phyloP scores from a whole-genome alignment of 257 asterid species.

The Nicotiana benthamiana region DNA sequence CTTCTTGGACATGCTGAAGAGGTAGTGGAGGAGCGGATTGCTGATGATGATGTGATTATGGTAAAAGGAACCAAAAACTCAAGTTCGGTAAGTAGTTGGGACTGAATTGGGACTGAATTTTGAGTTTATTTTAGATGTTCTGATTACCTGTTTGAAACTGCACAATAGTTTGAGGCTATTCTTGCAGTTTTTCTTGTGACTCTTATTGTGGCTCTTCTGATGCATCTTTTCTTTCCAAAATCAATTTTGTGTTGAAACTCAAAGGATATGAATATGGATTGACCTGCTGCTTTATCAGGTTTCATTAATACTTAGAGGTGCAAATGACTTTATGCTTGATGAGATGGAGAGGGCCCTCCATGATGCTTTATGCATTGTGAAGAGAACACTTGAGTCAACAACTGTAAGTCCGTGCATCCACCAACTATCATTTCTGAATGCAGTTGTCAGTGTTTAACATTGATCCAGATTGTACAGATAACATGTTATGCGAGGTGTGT shows the following conservation, averaged over 20 bases:
- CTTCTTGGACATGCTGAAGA: conserved; percentile 80
- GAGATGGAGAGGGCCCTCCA: conserved; percentile 98
- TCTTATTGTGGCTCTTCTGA: neutral
- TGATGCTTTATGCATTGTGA: conserved; percentile 84
- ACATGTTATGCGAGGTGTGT: neutral
- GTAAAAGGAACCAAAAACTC: conserved; percentile 75
- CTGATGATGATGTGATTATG: conserved; percentile 87
- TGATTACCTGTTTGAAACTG: neutral
- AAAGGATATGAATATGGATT: neutral
- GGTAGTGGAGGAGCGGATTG: conserved; percentile 88
- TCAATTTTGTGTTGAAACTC: neutral
- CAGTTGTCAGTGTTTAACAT: neutral
- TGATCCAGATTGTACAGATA: neutral
- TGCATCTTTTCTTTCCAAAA: neutral
- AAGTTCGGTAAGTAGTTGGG: conserved; percentile 56
- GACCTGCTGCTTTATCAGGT: conserved; percentile 36
- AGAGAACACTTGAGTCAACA: conserved; percentile 83
- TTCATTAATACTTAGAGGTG: conserved; percentile 83
- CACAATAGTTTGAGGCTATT: neutral
- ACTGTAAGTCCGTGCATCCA: conserved; percentile 41
- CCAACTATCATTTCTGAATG: neutral
- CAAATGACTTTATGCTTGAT: conserved; percentile 92
- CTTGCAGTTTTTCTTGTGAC: neutral
- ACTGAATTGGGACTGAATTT: neutral
- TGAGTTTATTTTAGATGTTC: neutral